Base-by-base conservation (phyloP, 495 filamentous ascomycete species). In the Glutinoglossum americanum region DNA sequence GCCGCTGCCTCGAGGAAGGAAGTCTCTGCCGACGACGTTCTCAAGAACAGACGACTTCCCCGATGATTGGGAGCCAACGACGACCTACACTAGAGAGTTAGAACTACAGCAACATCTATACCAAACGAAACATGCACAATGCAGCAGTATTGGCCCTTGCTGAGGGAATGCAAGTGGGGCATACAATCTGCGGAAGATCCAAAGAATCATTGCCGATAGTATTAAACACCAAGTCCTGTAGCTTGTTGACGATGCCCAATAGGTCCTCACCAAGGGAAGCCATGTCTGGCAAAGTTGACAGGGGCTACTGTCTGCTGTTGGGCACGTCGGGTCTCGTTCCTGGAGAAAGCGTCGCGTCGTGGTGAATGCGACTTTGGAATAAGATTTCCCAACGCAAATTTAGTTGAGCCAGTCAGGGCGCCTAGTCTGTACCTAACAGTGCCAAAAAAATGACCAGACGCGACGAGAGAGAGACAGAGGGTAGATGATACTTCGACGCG, bases 21-120 rank as follows among this genome's bases (percentile, higher is more conserved):
- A 99, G 68, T 99, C 92, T 67, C 92, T 79, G 54, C 93, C 92
- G 62, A 99, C 92, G 62, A 99, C 96, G 66, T 99, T 99, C 70
- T 99, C 92, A 57, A 99, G 79, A 21, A 99, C 92, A 17, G 92
- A 97, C n/a, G 92, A 97, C 71, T 99, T 99, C 63, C 92, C 92
- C 54, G 90, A 94, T 8, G 92, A 97, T 72, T 99, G 92, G 56
- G 92, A 99, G 57, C 92, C 92, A 60, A 99, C 92, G 55, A 99
- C 92, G 58, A 97, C 92, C 92, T 98, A 64, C 47, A 62, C 8
- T 11, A 21, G 23, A 13, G 10, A 30, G 17, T 35, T 26, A 37
- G 21, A 57, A 10, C 15, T n/a, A 23, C 19, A 19, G n/a, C 41
- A 3, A 10, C 15, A 45, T 45, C 41, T 45, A 21, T 10, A 45